A percentile compares a stretch with the other conserved stretches of the same genome.
phyloP scores from a whole-genome alignment of 345 rosid species.

The Pelargonium nanum region DNA sequence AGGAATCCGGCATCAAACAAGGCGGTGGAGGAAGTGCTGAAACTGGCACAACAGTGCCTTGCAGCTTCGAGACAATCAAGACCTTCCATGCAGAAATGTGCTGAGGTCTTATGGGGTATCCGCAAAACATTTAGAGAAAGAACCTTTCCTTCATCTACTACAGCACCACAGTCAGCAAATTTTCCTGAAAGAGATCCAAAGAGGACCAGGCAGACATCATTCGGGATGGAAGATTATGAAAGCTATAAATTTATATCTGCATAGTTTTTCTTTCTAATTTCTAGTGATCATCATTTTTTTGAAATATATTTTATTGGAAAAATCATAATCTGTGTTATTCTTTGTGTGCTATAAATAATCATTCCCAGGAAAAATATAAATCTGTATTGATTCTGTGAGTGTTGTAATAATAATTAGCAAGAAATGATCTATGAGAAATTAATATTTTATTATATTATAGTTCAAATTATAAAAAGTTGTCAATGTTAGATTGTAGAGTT shows the following conservation, averaged over 20 bases:
- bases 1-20: conserved; percentile 54
- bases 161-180: conserved; percentile 27
- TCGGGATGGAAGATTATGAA: conserved; percentile 43
- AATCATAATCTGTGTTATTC: no score
- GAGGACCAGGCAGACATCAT: conserved; percentile 21
- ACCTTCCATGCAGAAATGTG: conserved; percentile 70
- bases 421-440: no score
- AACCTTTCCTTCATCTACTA: conserved; percentile 20
- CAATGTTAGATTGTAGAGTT: no score
- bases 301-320: no score
- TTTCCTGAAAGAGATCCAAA: conserved; percentile 26
- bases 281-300: no score
- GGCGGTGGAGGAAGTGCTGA: conserved; percentile 49
- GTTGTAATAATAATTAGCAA: no score
- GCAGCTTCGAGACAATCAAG: conserved; percentile 43
- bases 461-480: no score
- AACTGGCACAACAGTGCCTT: conserved; percentile 58
- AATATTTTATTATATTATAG: no score
- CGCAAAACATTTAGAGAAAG: conserved; percentile 51
- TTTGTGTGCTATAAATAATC: no score
- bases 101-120: conserved; percentile 58
- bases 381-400: no score
- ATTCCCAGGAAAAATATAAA: no score
- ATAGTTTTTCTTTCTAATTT: conserved; percentile 8
- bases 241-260: conserved; percentile 38